Base-by-base conservation (phyloP, 768 basidiomycete genomes). In the Leccinum pellstonianum region DNA sequence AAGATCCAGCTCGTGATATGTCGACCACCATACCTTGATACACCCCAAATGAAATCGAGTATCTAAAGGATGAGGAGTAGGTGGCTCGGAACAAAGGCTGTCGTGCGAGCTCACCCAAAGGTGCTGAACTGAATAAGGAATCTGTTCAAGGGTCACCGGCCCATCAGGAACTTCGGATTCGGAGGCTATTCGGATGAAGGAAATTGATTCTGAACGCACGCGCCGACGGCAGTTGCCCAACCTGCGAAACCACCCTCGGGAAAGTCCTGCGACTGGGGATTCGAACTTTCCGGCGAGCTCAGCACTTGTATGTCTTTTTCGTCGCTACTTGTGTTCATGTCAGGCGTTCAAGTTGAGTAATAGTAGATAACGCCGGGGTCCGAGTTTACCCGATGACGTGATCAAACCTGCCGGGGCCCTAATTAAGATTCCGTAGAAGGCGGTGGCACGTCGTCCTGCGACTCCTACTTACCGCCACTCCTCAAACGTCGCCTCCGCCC, bases 121-220 rank as follows among this genome's bases (percentile, higher is more conserved):
- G 73, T 73, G 59, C 77, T 69, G 52, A 78, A 76, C 57, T 79
- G 77, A 9, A 77, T 60, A 8, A 79, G 67, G 62, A 77, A 75
- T 29, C 76, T 77, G 53, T 51, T 19, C 49, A 19, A 25, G 15
- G 23, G n/a, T 29, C 27, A 33, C 49, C 48, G 56, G 52, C 35
- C 31, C 31, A 27, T 52, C 49, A 60, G 52, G 37, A 50, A 23
- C 23, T 11, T 38, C 2, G 23, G 38, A 3, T 8, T n/a, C n/a
- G 14, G 9, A 41, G 41, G 9, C 21, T 14, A 25, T 23, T 8
- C 12, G 10, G 21, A 3, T 21, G 48, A 48, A n/a, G 12, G 3
- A 38, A 23, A 37, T 21, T 21, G 21, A 11, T 9, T 41, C 17
- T 27, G 4, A 19, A 64, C 69, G 53, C 55, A 76, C 75, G 68